Evolutionary conservation across 2,329 filamentous ascomycete species (phyloP), one percentile per base, ranked within the genome.

Genomic region (Dothistroma septosporum): DNA sequence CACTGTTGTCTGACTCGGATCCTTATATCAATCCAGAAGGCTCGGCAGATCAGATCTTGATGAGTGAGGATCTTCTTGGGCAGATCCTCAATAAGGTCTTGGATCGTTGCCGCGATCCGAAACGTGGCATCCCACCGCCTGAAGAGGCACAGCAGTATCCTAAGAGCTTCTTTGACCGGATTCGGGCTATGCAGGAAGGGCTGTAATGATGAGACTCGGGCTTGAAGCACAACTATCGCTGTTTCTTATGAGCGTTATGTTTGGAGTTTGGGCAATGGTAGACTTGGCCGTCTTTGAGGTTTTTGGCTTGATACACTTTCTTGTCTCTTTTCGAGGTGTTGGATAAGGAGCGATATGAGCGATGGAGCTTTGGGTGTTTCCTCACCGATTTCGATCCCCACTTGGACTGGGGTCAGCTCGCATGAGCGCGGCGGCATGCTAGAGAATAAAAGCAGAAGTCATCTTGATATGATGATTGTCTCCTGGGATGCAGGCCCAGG

Each of bases 31-130:
- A 85, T 64, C 85, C 85, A 0, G 84, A 86, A 55, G 73, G 75
- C 4, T 70, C 76, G 11, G 73, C 77, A 24, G 78, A 78, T 41
- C 76, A 73, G 59, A 82, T 80, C 55, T 79, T 73, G 60, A 83
- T 82, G 64, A 83, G 74, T 12, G 79, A 86, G 69, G 83, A 85
- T n/a, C 76, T 87, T 69, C 76, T 87, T 4, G 80, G 78, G 1
- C 80, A 84, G 64, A 84, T 87, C 33, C 79, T 87, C 64, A 77
- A 79, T 55, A 82, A 83, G 53, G 83, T 87, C 16, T 80, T 85
- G 4, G 81, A 85, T 61, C 80, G 86, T 64, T 87, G 85, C 69
- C 76, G 80, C 32, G 81, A 82, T 66, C 69, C 73, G 9, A 75
- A 73, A 24, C 82, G 80, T 61, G 79, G 81, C 4, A 70, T 82